Base-by-base conservation (phyloP, 352 stramenopile species). In the Nannochloropsis limnetica region DNA sequence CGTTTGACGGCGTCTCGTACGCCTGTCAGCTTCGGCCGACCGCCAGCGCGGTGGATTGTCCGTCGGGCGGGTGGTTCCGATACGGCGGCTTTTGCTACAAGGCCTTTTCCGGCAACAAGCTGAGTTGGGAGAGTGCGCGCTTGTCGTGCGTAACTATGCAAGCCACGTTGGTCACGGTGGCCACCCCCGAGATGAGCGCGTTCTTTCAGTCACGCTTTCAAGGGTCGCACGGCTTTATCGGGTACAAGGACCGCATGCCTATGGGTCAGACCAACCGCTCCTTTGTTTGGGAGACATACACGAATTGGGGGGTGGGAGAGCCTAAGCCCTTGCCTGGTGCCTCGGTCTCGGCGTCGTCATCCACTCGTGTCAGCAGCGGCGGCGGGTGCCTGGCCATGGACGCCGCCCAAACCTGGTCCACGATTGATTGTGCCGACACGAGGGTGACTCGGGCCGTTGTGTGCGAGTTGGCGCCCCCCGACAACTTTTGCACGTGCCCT, bases 51-150 rank as follows among this genome's bases (percentile, higher is more conserved):
- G 44, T 67, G 14, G 44, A 67, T 67, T 67, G 44, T 67, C 44
- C 44, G 44, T 11, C 44, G 44, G 44, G 44, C n/a, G 44, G 44
- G n/a, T 67, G 44, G 44, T 67, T 67, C n/a, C 14, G 44, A 20
- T 67, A 67, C 44, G 44, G 44, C n/a, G 44, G 44, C 44, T 67
- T 67, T 20, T 67, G 44, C n/a, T 67, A 67, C n/a, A 67, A 67
- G 44, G 44, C 44, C 44, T 67, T 67, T 67, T 67, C 44, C 44
- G 44, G 44, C 0, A 67, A 67, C n/a, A 67, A 67, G n/a, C n/a
- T 67, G 44, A 67, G 44, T 20, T 67, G 44, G 44, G 44, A 67
- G n/a, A 67, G 44, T 20, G 44, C 44, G n/a, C 44, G 44, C 11
- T 20, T 67, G 44, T 67, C 44, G 44, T 67, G 44, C n/a, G 11